phyloP scores from a whole-genome alignment of 352 stramenopile genomes.

The Phytopythium sindhum region DNA sequence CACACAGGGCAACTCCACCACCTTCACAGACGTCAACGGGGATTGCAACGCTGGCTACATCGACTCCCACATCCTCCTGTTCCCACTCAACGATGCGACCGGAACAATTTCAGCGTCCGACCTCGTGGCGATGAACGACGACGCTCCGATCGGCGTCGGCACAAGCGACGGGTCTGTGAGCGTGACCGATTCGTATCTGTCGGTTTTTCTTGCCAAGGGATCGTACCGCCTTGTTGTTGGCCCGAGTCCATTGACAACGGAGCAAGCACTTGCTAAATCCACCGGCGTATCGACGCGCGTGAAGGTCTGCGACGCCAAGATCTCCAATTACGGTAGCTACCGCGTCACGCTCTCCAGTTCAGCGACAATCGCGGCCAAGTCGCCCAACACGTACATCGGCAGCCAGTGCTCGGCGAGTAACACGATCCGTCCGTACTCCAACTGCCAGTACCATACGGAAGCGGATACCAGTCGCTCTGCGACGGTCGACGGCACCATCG shows the following conservation, averaged over 20 bases:
- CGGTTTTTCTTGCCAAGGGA: conserved; percentile 29
- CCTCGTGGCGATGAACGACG: conserved; percentile 39
- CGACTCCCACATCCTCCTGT: conserved; percentile 60
- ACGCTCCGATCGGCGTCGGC: conserved; percentile 43
- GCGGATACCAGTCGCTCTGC: conserved; percentile 24
- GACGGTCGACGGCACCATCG: conserved; percentile 52
- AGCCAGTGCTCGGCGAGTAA: conserved; percentile 42
- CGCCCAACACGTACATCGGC: conserved; percentile 56
- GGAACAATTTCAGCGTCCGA: conserved; percentile 15
- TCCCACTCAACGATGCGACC: conserved; percentile 23
- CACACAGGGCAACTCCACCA: conserved; percentile 8
- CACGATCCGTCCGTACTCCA: conserved; percentile 26
- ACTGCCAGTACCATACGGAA: conserved; percentile 60
- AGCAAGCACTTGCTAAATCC: conserved; percentile 33
- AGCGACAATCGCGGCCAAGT: conserved; percentile 22
- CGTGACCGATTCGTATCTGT: conserved; percentile 53
- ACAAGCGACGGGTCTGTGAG: conserved; percentile 48
- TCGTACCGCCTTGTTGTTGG: conserved; percentile 61
- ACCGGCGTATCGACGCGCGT: conserved; percentile 36
- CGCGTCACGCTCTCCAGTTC: conserved; percentile 47
- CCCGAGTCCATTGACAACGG: conserved; percentile 41
- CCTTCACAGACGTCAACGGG: conserved; percentile 55
- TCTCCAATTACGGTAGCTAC: conserved; percentile 73
- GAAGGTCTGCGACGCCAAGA: conserved; percentile 37
- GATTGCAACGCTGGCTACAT: conserved; percentile 72